A percentile compares a stretch with the other conserved stretches of the same genome.
Evolutionary conservation across 768 basidiomycete genomes (phyloP).

Genomic region (Kwoniella europaea): DNA sequence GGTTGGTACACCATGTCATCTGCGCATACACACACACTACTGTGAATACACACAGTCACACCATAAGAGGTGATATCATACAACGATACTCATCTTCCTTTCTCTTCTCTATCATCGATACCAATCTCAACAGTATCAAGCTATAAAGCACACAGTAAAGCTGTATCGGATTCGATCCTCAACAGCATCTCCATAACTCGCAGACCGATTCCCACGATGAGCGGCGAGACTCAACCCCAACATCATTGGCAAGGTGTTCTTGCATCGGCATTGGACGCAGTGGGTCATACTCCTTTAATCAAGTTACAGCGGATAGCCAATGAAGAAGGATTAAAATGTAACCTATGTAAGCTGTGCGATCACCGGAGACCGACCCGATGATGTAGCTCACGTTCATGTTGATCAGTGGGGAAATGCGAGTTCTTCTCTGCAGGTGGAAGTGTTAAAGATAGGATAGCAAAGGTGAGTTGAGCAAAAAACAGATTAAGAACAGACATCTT

Average conservation of each 20-base stretch:
- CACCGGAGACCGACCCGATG: no score
- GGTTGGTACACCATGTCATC: background rate
- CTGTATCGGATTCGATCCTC: no score
- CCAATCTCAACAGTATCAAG: no score
- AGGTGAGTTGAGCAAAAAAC: slow-evolving; percentile 55
- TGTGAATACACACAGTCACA: background rate
- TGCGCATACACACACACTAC: background rate
- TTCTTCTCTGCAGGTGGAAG: slow-evolving; percentile 89
- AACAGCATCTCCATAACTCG: background rate
- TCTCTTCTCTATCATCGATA: background rate
- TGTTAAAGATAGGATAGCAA: slow-evolving; percentile 94
- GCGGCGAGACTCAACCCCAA: slow-evolving; percentile 17
- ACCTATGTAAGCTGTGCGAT: slow-evolving; percentile 78
- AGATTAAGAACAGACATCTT: background rate
- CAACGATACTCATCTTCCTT: background rate
- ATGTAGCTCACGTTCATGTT: no score
- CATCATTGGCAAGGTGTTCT: slow-evolving; percentile 64
- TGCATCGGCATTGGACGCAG: slow-evolving; percentile 77
- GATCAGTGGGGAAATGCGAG: slow-evolving; percentile 82
- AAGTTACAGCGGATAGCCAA: slow-evolving; percentile 78
- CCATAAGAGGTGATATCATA: background rate
- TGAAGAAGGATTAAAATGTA: slow-evolving; percentile 79
- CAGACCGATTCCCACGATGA: slow-evolving; percentile 5
- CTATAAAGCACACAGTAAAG: no score
- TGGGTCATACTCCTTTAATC: slow-evolving; percentile 90